Conservation (phyloP, 163 green algal species). For the Prototheca wickerhamii region DNA sequence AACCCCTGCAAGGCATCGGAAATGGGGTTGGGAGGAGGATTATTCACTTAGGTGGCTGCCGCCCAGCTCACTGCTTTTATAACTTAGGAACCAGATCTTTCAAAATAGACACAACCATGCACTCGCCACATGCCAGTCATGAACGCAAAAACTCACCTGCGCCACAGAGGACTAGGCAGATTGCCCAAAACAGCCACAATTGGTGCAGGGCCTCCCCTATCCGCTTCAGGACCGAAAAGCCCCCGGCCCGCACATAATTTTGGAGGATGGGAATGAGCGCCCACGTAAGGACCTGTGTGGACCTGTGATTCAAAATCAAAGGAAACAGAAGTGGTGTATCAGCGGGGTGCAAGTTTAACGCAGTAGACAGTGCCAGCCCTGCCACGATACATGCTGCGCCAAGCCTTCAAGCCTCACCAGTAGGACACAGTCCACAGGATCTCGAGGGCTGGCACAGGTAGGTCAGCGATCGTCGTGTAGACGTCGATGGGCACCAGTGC, state of each 20-base stretch:
- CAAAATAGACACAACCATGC: too few relatives aligned
- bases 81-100: too few relatives aligned
- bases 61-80: too few relatives aligned
- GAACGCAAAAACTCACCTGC: too few relatives aligned
- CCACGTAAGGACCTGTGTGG: conserved; percentile 59
- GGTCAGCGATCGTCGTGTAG: conserved; percentile 29
- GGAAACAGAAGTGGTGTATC: too few relatives aligned
- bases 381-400: too few relatives aligned
- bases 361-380: too few relatives aligned
- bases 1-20: conserved; percentile 36
- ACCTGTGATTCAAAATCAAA: conserved; percentile 24
- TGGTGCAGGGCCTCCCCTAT: conserved; percentile 24
- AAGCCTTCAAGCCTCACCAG: conserved; percentile 24
- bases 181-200: conserved; percentile 30
- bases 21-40: too few relatives aligned
- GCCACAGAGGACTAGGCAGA: conserved; percentile 23
- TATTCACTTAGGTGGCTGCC: too few relatives aligned
- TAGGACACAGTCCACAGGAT: conserved; percentile 51
- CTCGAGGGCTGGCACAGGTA: conserved; percentile 13
- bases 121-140: too few relatives aligned
- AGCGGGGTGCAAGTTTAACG: too few relatives aligned
- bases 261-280: conserved; percentile 66
- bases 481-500: conserved; percentile 63
- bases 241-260: conserved; percentile 58
- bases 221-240: conserved; percentile 49